Evolutionary conservation across 495 filamentous ascomycete genomes (phyloP).

Genomic region (Echria macrotheca): DNA sequence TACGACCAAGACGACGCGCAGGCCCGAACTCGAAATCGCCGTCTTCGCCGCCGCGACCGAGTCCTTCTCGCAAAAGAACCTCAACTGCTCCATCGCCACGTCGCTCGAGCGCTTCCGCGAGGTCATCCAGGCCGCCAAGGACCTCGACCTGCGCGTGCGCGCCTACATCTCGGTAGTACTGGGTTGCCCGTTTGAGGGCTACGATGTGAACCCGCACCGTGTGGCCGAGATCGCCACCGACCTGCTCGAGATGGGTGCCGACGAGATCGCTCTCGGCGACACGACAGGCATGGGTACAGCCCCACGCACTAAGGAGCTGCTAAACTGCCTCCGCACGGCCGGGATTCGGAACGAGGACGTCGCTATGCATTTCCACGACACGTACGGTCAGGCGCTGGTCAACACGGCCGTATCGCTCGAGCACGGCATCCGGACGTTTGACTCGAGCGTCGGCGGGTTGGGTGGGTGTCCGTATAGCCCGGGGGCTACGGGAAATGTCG

Average conservation of each 20-base stretch:
- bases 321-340: conserved; percentile 65
- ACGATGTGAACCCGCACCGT: conserved; percentile 66
- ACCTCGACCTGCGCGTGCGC: conserved; percentile 58
- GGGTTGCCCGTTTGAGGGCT: conserved; percentile 91
- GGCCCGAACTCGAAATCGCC: conserved; percentile 67
- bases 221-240: conserved; percentile 80
- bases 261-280: conserved; percentile 90
- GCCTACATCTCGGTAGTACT: conserved; percentile 95
- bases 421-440: conserved; percentile 83
- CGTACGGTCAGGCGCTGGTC: conserved; percentile 89
- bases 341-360: conserved; percentile 75
- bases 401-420: conserved; percentile 84
- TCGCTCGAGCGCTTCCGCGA: conserved; percentile 71
- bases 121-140: conserved; percentile 70
- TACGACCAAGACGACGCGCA: conserved; percentile 6
- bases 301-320: conserved; percentile 65
- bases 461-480: conserved; percentile 93
- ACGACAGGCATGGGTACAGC: conserved; percentile 97
- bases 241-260: conserved; percentile 89
- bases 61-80: conserved; percentile 82
- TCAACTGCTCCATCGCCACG: conserved; percentile 80
- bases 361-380: conserved; percentile 95
- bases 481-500: conserved; percentile 91
- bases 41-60: conserved; percentile 93
- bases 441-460: conserved; percentile 81